phyloP scores from a whole-genome alignment of 106 monocot species.

The Dendrobium nobile region DNA sequence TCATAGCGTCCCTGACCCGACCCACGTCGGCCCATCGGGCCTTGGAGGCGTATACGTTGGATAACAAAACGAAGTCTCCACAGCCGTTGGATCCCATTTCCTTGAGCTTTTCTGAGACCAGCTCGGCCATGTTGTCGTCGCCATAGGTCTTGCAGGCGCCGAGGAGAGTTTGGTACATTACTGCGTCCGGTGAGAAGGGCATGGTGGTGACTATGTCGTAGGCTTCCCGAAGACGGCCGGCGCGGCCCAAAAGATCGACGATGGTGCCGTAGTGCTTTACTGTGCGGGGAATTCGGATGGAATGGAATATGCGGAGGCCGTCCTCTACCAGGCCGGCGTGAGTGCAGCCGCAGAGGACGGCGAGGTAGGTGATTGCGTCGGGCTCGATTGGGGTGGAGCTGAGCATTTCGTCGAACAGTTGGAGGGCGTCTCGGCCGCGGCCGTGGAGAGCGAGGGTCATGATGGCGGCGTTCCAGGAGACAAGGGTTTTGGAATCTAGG shows the following conservation, averaged over 20 bases:
- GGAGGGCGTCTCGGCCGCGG: slow-evolving; percentile 35
- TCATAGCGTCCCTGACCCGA: slow-evolving; percentile 62
- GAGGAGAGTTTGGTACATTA: slow-evolving; percentile 85
- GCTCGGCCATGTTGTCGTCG: slow-evolving; percentile 52
- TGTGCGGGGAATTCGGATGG: slow-evolving; percentile 41
- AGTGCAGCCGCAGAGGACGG: slow-evolving; percentile 68
- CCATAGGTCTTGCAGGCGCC: slow-evolving; percentile 70
- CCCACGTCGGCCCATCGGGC: slow-evolving; percentile 74
- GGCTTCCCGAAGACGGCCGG: slow-evolving; percentile 60
- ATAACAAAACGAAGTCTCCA: slow-evolving; percentile 86
- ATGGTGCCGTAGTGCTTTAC: slow-evolving; percentile 84
- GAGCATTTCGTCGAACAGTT: slow-evolving; percentile 61
- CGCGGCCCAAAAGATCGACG: slow-evolving; percentile 67
- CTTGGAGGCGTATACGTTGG: slow-evolving; percentile 78
- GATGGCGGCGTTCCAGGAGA: slow-evolving; percentile 71
- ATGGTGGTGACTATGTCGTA: slow-evolving; percentile 41
- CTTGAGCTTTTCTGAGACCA: slow-evolving; percentile 38
- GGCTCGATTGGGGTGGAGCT: slow-evolving; percentile 16
- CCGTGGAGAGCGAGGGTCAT: slow-evolving; percentile 67
- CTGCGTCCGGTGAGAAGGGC: slow-evolving; percentile 45
- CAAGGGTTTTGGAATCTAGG: slow-evolving; percentile 29
- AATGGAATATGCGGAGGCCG: slow-evolving; percentile 54
- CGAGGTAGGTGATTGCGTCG: slow-evolving; percentile 65
- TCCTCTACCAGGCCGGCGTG: slow-evolving; percentile 81
- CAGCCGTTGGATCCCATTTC: slow-evolving; percentile 51